Evolutionary conservation across 2,329 filamentous ascomycete genomes (phyloP).

Genomic region (Pseudogymnoascus sp.): DNA sequence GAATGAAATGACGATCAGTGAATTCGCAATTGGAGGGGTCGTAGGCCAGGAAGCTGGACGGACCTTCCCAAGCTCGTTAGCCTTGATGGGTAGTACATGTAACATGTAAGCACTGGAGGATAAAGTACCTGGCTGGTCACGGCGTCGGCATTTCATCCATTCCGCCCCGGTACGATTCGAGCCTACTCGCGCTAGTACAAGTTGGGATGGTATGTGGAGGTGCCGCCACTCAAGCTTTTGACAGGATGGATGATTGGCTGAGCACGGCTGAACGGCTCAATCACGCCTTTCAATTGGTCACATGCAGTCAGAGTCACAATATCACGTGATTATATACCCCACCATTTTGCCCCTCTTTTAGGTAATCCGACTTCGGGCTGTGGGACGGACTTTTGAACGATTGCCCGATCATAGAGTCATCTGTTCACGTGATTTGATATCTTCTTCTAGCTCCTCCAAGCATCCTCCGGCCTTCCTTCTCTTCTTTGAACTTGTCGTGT

Average conservation of each 20-base stretch:
- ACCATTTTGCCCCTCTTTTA: background rate
- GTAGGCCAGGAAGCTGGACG: background rate
- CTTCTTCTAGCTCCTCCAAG: background rate
- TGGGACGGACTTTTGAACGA: background rate
- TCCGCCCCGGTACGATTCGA: background rate
- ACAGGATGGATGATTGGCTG: background rate
- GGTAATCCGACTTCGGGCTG: conserved; percentile 2
- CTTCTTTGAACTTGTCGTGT: background rate
- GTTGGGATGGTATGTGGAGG: background rate
- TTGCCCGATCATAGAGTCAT: conserved; percentile 2
- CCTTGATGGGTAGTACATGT: background rate
- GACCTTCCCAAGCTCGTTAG: conserved; percentile 6
- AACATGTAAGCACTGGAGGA: background rate
- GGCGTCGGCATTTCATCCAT: background rate
- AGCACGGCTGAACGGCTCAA: conserved; percentile 4
- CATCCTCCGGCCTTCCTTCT: background rate
- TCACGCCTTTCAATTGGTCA: background rate
- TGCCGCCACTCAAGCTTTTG: background rate
- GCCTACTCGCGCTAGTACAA: background rate
- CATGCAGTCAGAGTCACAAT: too few species aligned
- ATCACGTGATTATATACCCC: background rate
- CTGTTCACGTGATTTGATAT: background rate
- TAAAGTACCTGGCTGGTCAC: background rate
- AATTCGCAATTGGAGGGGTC: conserved; percentile 3
- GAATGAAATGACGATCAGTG: background rate